Evolutionary conservation across 2,329 filamentous ascomycete species (phyloP).

Genomic region (Annulohypoxylon truncatum): DNA sequence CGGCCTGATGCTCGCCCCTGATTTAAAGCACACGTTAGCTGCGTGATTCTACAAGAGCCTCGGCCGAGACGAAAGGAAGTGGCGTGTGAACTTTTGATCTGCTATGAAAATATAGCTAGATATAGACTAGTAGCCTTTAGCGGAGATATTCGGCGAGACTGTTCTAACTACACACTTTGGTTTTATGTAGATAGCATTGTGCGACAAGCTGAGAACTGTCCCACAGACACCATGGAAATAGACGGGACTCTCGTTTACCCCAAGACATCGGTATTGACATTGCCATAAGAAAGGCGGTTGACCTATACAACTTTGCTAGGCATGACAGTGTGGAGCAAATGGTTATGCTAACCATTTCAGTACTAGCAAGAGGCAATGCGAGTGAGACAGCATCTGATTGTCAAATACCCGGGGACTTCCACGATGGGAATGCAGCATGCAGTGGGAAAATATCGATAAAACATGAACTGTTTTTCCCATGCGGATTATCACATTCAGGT

Average conservation of each 20-base stretch:
- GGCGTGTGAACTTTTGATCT: constrained; percentile 13
- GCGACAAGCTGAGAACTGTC: constrained; percentile 1
- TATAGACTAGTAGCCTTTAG: neutral
- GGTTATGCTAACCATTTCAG: constrained; percentile 12
- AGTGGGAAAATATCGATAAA: constrained; percentile 17
- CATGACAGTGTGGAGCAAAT: constrained; percentile 10
- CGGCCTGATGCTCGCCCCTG: constrained; percentile 51
- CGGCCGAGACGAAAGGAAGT: constrained; percentile 4
- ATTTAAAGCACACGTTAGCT: constrained; percentile 29
- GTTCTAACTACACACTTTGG: neutral
- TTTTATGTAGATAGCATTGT: neutral
- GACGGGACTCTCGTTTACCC: constrained; percentile 1
- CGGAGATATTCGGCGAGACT: neutral
- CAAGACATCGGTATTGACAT: constrained; percentile 16
- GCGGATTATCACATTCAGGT: constrained; percentile 13
- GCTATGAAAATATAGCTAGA: neutral
- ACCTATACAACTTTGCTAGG: constrained; percentile 24
- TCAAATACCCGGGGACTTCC: constrained; percentile 23
- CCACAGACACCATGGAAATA: constrained; percentile 5
- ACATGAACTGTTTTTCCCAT: constrained; percentile 28
- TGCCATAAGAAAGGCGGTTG: neutral
- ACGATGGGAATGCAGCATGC: constrained; percentile 11
- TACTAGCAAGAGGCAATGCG: constrained; percentile 15
- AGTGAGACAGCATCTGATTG: constrained; percentile 10
- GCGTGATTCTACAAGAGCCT: constrained; percentile 1